A percentile compares a stretch with the other conserved stretches of the same genome.
phyloP scores from a whole-genome alignment of 805 yeast genomes.

The Groenewaldozyma salmanticensis region DNA sequence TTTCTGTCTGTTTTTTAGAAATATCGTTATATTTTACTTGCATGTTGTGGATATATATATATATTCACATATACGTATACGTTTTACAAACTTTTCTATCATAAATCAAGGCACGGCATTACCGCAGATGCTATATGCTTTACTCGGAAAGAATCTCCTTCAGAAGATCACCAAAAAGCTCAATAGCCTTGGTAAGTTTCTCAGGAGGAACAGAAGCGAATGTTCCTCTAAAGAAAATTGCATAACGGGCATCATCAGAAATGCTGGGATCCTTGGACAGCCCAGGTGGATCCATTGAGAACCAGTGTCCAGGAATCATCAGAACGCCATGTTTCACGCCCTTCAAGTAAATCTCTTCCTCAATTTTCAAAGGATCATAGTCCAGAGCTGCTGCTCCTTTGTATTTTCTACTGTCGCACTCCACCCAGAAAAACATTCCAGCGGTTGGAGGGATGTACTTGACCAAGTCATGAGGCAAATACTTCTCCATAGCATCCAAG shows the following conservation, averaged over 20 bases:
- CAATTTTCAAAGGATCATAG: slow-evolving; percentile 23
- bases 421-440: slow-evolving; percentile 44
- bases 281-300: slow-evolving; percentile 26
- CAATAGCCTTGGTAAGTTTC: slow-evolving; percentile 25
- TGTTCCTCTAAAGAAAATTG: slow-evolving; percentile 34
- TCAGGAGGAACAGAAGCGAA: slow-evolving; percentile 33
- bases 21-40: too few species aligned
- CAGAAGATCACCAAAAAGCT: slow-evolving; percentile 27
- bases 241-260: slow-evolving; percentile 20
- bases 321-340: slow-evolving; percentile 27
- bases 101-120: too few species aligned
- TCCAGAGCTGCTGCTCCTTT: slow-evolving; percentile 32
- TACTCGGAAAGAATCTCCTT: slow-evolving; percentile 15
- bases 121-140: too few species aligned
- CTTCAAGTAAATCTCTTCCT: slow-evolving; percentile 25
- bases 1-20: too few species aligned
- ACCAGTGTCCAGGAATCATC: slow-evolving; percentile 35
- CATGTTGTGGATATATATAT: too few species aligned
- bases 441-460: slow-evolving; percentile 37
- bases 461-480: slow-evolving; percentile 37
- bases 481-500: slow-evolving; percentile 58
- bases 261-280: slow-evolving; percentile 21
- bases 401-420: slow-evolving; percentile 43
- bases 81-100: not conserved
- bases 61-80: not conserved